phyloP scores from a whole-genome alignment of 2,329 filamentous ascomycete species.

The Exophiala oligosperma region DNA sequence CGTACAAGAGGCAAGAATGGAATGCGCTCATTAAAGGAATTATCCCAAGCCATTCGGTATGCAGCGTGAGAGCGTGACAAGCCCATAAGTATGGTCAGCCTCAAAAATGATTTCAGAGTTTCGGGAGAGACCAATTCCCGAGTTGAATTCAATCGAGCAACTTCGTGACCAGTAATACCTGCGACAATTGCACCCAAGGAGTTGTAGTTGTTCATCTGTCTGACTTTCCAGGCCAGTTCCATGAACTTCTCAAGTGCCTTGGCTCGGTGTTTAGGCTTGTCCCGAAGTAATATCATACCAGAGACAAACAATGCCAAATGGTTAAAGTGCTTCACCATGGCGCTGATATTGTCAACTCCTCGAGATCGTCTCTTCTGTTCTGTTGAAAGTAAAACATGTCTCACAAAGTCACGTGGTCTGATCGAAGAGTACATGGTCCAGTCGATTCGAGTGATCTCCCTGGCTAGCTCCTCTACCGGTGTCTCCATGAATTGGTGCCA shows the following conservation, averaged over 20 bases:
- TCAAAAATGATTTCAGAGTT: slow-evolving; percentile 79
- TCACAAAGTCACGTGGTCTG: slow-evolving; percentile 85
- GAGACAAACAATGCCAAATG: slow-evolving; percentile 80
- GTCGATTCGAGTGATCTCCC: slow-evolving; percentile 91
- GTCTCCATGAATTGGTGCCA: slow-evolving; percentile 91
- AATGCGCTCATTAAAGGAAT: slow-evolving; percentile 84
- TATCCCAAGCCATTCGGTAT: slow-evolving; percentile 97
- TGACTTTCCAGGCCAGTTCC: slow-evolving; percentile 78
- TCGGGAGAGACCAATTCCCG: slow-evolving; percentile 70
- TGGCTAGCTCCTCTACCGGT: slow-evolving; percentile 79
- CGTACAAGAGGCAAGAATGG: slow-evolving; percentile 90
- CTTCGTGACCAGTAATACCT: slow-evolving; percentile 83
- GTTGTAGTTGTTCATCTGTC: slow-evolving; percentile 96
- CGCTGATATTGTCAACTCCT: slow-evolving; percentile 76
- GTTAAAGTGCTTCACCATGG: slow-evolving; percentile 92
- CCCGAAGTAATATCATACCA: slow-evolving; percentile 81
- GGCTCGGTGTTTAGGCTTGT: slow-evolving; percentile 94
- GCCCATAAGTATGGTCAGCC: slow-evolving; percentile 88
- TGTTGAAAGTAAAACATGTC: slow-evolving; percentile 77
- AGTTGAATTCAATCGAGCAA: slow-evolving; percentile 81
- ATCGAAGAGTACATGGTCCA: slow-evolving; percentile 99
- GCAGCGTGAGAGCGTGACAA: slow-evolving; percentile 90
- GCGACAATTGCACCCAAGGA: slow-evolving; percentile 90
- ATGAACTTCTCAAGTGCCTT: slow-evolving; percentile 95
- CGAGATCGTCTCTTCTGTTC: slow-evolving; percentile 58